Conservation (phyloP, 805 yeast genomes). For the Debaryomyces hansenii region DNA sequence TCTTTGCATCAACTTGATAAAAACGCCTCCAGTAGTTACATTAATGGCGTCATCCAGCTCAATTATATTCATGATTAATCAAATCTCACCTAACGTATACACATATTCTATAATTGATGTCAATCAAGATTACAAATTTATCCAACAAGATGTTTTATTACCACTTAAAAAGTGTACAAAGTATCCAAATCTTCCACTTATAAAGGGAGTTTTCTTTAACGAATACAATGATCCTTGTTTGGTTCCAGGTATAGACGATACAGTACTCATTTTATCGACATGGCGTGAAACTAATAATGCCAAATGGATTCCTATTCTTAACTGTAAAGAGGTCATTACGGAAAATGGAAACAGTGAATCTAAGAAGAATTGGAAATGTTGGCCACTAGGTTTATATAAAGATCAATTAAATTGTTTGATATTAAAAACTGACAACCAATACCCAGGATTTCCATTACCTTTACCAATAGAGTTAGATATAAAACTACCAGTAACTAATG, state of each 20-base stretch:
- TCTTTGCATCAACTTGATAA: constrained; percentile 66
- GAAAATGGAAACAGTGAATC: constrained; percentile 48
- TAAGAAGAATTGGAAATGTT: constrained; percentile 60
- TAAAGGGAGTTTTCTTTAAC: constrained; percentile 79
- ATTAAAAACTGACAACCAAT: constrained; percentile 59
- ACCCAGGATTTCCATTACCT: constrained; percentile 84
- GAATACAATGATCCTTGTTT: constrained; percentile 89
- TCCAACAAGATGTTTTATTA: constrained; percentile 40
- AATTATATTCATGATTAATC: constrained; percentile 53
- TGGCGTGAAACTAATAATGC: constrained; percentile 82
- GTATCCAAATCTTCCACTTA: constrained; percentile 32
- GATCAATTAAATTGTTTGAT: constrained; percentile 74
- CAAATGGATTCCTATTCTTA: constrained; percentile 83
- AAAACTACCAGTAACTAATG: constrained; percentile 56
- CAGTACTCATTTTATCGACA: constrained; percentile 64
- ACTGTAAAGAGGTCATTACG: constrained; percentile 46
- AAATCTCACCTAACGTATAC: constrained; percentile 31
- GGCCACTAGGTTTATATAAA: constrained; percentile 83
- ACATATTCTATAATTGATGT: constrained; percentile 50
- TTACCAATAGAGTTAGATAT: constrained; percentile 78
- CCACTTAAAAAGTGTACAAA: constrained; percentile 27
- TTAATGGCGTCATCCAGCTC: constrained; percentile 61
- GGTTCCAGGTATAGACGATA: constrained; percentile 71
- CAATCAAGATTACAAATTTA: constrained; percentile 37
- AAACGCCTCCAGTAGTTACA: constrained; percentile 70